Evolutionary conservation across 495 filamentous ascomycete genomes (phyloP), one percentile per base, ranked within the genome.

Genomic region (Neurospora sp.): DNA sequence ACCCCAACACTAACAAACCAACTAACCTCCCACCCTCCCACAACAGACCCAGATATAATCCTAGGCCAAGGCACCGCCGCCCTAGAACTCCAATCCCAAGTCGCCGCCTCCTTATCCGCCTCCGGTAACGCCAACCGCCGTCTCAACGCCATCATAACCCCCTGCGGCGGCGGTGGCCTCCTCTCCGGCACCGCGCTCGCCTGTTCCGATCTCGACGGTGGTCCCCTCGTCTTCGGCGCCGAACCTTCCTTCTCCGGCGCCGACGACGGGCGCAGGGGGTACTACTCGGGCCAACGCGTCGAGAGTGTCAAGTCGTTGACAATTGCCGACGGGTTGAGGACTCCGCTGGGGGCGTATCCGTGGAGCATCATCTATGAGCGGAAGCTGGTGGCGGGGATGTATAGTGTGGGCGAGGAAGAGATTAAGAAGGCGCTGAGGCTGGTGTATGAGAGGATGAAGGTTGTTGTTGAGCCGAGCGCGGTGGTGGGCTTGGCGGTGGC

Each of bases 1-100:
- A 27, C n/a, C 23, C 20, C n/a, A 20, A 12, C 35, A 46, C 44
- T 46, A 3, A 31, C 70, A 12, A 48, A 4, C 70, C 35, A 14
- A 16, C 69, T 41, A 40, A 39, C 40, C 18, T 44, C 42, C 20
- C 40, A 9, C 39, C 14, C 14, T 11, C 27, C 27, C 23, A 37
- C 35, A 16, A n/a, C 41, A 46, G 46, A 98, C 81, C 90, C 91
- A 20, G 86, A 98, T 78, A 92, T 98, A 72, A 92, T 99, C 40
- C 89, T 96, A 3, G 96, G 96, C 1, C 94, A 97, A 83, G 96
- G 94, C 0, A 99, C 96, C 2, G 86, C 92, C 72, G 94, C 88
- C 2, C 77, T 98, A n/a, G 96, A 99, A 78, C 81, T 98, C 20
- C 88, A 92, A 1, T 35, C 72, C 38, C 72, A 77, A 39, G 1